Evolutionary conservation across 228 moss, liverwort and hornwort species (phyloP), one percentile per base, ranked within the genome.

Genomic region (Sphagnum magellanicum): DNA sequence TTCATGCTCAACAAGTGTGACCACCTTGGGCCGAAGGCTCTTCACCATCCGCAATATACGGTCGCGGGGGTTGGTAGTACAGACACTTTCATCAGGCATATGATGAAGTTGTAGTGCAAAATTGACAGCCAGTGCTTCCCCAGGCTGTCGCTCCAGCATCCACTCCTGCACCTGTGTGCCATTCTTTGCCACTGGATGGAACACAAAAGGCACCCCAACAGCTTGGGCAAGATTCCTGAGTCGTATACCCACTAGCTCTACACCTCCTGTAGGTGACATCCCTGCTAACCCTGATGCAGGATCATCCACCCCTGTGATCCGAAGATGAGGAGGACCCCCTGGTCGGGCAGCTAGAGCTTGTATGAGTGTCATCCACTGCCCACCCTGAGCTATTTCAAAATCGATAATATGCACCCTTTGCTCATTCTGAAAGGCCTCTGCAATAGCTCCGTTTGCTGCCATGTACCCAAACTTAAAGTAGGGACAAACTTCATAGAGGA

Each of bases 381-480:
- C 79, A 49, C 87, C 87, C 48, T 84, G 84, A 5, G 83, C 88
- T 68, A 90, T 79, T 64, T 87, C 87, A 3, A 93, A 80, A 69
- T 91, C 89, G 49, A 93, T 80, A 58, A 89, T 79, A 59, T 93
- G 93, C 5, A 93, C 85, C 13, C 87, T 81, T 0, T 73, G 66
- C 73, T 93, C 91, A 10, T 87, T 81, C 63, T 88, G 78, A 73
- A 93, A 93, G 1, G 93, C 93, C 74, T 91, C 90, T 6, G 90
- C 81, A 14, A 87, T 81, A 16, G 89, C 76, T 55, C 89, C 84
- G 17, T 89, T 88, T 13, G 91, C 87, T 15, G 89, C 83, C 77
- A 87, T 80, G 59, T 89, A 91, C 17, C 88, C 88, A 61, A 93
- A 93, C 71, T 83, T 85, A 49, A 89, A 83, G 70, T 89, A 90